Conservation (phyloP, 495 filamentous ascomycete species). For the Daldinia bambusicola region DNA sequence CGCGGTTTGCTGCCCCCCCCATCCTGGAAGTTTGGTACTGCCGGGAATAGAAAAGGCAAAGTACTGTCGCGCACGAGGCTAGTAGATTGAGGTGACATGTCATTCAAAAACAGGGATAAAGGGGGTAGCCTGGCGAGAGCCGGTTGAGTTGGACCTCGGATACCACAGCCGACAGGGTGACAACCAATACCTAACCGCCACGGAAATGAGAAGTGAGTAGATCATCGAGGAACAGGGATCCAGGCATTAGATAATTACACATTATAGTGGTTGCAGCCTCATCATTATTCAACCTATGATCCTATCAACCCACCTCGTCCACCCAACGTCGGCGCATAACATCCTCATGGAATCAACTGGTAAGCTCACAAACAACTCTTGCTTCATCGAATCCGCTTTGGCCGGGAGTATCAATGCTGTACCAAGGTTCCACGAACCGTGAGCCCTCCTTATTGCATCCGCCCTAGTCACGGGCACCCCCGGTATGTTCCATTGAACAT, state of each 20-base stretch:
- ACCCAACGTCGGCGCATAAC: constrained; percentile 48
- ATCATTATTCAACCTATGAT: constrained; percentile 47
- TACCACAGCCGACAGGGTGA: constrained; percentile 38
- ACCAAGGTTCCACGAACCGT: constrained; percentile 48
- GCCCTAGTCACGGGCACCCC: constrained; percentile 47
- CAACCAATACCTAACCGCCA: constrained; percentile 42
- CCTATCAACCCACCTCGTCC: constrained; percentile 49
- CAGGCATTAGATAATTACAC: constrained; percentile 46
- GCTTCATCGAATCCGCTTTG: constrained; percentile 42
- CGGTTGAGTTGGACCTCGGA: constrained; percentile 36
- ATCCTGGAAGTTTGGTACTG: constrained; percentile 36
- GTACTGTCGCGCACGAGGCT: constrained; percentile 36
- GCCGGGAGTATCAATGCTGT: constrained; percentile 49
- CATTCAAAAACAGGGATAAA: constrained; percentile 24
- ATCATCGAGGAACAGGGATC: constrained; percentile 42
- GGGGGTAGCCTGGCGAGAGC: constrained; percentile 20
- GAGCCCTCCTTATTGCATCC: constrained; percentile 48
- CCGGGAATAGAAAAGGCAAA: constrained; percentile 37
- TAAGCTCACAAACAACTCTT: constrained; percentile 50
- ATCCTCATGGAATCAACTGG: constrained; percentile 48
- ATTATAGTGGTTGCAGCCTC: constrained; percentile 44
- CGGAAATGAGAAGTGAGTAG: constrained; percentile 47
- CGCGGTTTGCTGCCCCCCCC: constrained; percentile 38
- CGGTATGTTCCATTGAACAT: constrained; percentile 49
- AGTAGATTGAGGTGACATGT: constrained; percentile 42